Evolutionary conservation across 164 flowering plant species (phyloP), one percentile per base, ranked within the genome.

Genomic region (Tetracentron sinense): DNA sequence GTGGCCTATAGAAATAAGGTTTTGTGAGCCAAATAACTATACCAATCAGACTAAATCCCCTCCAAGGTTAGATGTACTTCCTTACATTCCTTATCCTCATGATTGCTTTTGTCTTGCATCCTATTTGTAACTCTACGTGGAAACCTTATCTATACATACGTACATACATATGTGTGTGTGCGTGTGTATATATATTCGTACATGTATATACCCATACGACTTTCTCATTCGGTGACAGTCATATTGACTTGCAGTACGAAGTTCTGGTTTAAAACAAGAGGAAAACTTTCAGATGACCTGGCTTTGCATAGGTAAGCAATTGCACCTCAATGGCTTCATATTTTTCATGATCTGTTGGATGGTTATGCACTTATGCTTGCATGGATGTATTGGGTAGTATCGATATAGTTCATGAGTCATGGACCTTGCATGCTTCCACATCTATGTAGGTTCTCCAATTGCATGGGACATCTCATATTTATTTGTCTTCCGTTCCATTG

Each of bases 1-100:
- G 0, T 89, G 95, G 96, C 97, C 98, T 16, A 82, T 94, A 53
- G 98, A 94, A 62, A 81, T 94, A 63, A 79, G 88, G 59, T 94
- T 91, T 65, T 94, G 97, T 69, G 90, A 89, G 63, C 95, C 90
- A 27, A 79, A 61, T 60, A 77, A 50, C 54, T 47, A 62, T 25
- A 85, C 92, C 19, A 87, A 79, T 63, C 89, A 78, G 79, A 79
- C 77, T 23, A 83, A 83, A 69, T 63, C 86, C 52, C 83, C 87
- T 64, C 85, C 98, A 65, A 89, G 92, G 98, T 90, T 68, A 27
- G 76, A 33, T 54, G 50, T 65, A n/a, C n/a, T 42, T 50, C 31
- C 17, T 31, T 64, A 26, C 21, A 28, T 30, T 58, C 3, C 27
- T 52, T 25, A 54, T 59, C 28, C 27, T 57, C 19, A 48, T 31